Percentiles rank a stretch among this genome's conserved stretches.
Conservation (phyloP, 306 rosid genomes). For the Castanospermum australe region DNA sequence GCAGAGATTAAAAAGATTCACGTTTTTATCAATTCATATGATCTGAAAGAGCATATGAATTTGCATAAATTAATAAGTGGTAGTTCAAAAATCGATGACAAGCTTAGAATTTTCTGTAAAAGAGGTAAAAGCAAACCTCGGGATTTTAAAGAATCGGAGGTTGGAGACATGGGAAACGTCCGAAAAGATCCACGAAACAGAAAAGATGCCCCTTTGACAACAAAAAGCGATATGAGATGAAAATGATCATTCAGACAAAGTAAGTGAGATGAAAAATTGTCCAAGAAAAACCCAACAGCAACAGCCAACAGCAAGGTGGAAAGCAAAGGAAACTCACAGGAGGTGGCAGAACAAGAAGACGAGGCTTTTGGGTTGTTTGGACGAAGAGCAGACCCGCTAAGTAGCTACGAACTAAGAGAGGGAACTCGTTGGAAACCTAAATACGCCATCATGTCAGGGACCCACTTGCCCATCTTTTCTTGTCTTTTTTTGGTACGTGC, state of each 20-base stretch:
- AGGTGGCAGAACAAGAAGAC: no score
- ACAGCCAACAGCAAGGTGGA: background rate
- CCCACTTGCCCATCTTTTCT: background rate
- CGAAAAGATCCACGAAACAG: slow-evolving; percentile 3
- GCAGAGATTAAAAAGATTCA: background rate
- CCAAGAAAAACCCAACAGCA: background rate
- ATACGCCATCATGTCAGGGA: background rate
- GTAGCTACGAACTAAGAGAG: background rate
- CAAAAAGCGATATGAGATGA: background rate
- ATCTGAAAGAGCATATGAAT: background rate
- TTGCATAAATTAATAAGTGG: background rate
- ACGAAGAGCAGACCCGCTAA: background rate
- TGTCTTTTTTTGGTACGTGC: no score
- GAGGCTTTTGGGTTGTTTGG: no score
- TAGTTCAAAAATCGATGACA: background rate
- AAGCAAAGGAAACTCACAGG: background rate
- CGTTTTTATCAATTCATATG: background rate
- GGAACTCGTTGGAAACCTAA: background rate
- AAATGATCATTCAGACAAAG: background rate
- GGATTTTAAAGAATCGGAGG: slow-evolving; percentile 44
- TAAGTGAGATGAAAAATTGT: background rate
- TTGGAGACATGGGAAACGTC: slow-evolving; percentile 55
- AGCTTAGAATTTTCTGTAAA: background rate
- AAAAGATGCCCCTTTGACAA: background rate
- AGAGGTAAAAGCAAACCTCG: slow-evolving; percentile 48